Evolutionary conservation across 1,139 yeast genomes (phyloP).

Genomic region (Protomyces inundatus): DNA sequence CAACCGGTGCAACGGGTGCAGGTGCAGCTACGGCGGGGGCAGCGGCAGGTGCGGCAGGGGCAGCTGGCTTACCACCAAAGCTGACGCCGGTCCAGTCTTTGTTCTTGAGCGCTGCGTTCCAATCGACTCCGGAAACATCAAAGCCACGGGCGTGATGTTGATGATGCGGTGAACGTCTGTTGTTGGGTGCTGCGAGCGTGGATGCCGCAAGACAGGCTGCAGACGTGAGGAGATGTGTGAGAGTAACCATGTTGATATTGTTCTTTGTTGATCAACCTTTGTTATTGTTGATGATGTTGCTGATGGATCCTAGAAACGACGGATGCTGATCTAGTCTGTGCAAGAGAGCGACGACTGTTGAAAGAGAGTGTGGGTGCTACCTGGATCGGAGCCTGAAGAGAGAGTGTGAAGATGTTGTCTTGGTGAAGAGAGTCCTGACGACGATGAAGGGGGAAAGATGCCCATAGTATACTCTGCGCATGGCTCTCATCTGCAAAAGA

Average conservation of each 20-base stretch:
- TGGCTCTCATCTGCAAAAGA: too few species aligned
- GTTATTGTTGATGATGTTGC: background rate
- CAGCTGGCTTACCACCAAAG: background rate
- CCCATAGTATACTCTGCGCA: too few species aligned
- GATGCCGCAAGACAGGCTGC: background rate
- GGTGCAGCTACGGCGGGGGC: background rate
- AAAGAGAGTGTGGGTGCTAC: background rate
- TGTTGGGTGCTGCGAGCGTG: background rate
- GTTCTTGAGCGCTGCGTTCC: background rate
- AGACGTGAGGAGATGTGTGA: background rate
- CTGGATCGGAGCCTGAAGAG: background rate
- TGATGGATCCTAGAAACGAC: background rate
- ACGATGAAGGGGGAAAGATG: background rate
- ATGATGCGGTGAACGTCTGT: background rate
- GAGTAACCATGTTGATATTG: background rate
- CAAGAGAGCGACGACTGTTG: background rate
- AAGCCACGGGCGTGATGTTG: background rate
- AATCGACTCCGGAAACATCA: background rate
- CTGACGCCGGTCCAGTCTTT: background rate
- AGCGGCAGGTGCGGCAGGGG: background rate
- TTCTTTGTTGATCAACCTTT: background rate
- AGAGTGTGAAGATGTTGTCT: background rate
- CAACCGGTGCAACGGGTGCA: background rate
- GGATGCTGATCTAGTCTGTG: background rate
- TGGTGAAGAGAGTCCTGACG: background rate